These are phyloP conservation scores for Penicillium silybi DNA, from an alignment of 495 filamentous ascomycete genomes.

Conservation along the genomic window DNA sequence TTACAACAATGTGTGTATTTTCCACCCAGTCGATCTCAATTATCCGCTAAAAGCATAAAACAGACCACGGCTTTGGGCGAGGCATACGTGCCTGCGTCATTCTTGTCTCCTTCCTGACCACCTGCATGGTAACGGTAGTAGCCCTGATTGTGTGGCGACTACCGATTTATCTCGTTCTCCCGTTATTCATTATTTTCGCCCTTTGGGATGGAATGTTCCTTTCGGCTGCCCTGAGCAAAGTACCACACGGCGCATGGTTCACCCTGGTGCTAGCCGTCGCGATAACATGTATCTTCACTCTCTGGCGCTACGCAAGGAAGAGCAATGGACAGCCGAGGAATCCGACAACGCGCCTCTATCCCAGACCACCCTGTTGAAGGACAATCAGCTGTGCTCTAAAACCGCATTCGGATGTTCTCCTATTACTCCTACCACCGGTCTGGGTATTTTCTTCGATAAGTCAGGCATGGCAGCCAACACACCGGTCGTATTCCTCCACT, in stretches of 20 bases:
- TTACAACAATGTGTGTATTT: slow-evolving; percentile 55
- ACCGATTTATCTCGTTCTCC: slow-evolving; percentile 49
- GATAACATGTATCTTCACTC: slow-evolving; percentile 54
- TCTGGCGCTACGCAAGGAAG: slow-evolving; percentile 74
- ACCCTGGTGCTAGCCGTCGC: slow-evolving; percentile 57
- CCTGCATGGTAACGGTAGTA: slow-evolving; percentile 62
- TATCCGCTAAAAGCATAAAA: not conserved
- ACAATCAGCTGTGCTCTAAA: not conserved
- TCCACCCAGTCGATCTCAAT: not conserved
- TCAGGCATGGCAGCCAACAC: slow-evolving; percentile 41
- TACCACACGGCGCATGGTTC: slow-evolving; percentile 71
- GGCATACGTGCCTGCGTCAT: slow-evolving; percentile 64
- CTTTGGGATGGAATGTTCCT: slow-evolving; percentile 62
- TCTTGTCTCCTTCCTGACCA: slow-evolving; percentile 69
- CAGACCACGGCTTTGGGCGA: slow-evolving; percentile 43
- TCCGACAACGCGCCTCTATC: slow-evolving; percentile 47
- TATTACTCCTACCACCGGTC: slow-evolving; percentile 44
- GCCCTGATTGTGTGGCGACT: slow-evolving; percentile 64
- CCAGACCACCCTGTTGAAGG: slow-evolving; percentile 32
- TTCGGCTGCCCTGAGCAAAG: slow-evolving; percentile 61
- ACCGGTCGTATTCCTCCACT: slow-evolving; percentile 59
- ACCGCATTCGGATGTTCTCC: not conserved
- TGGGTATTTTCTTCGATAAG: slow-evolving; percentile 66
- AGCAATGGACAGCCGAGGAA: slow-evolving; percentile 64
- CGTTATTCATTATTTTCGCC: slow-evolving; percentile 59